Percentiles rank a stretch among this genome's conserved stretches.
Evolutionary conservation across 441 rosid species (phyloP).

Genomic region (Brassica hybrid): DNA sequence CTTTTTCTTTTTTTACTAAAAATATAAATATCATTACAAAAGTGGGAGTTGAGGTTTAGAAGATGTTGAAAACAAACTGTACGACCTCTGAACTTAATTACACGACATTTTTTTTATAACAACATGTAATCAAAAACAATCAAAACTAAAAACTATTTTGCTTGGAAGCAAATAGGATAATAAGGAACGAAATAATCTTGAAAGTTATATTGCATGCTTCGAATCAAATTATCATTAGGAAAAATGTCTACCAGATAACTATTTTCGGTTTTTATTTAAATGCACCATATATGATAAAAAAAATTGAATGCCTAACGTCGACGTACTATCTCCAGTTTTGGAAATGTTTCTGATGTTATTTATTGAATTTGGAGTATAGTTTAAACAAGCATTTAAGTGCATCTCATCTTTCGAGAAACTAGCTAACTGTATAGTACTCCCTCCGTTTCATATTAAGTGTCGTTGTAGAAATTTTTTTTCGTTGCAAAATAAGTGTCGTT

Average conservation of each 20-base stretch:
- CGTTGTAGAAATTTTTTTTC: too few relatives aligned
- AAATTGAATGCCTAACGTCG: constrained; percentile 21
- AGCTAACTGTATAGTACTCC: constrained; percentile 18
- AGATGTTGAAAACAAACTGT: too few relatives aligned
- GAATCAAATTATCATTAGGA: neutral
- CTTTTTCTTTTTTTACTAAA: too few relatives aligned
- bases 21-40: too few relatives aligned
- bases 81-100: too few relatives aligned
- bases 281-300: constrained; percentile 1
- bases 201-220: constrained; percentile 8
- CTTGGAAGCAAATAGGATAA: too few relatives aligned
- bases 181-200: neutral
- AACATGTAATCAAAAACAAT: too few relatives aligned
- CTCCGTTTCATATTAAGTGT: too few relatives aligned
- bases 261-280: neutral
- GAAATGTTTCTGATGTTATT: constrained; percentile 8
- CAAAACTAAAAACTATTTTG: too few relatives aligned
- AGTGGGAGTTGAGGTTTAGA: too few relatives aligned
- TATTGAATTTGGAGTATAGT: neutral
- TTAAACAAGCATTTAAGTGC: constrained; percentile 26
- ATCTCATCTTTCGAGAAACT: constrained; percentile 36
- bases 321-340: constrained; percentile 3
- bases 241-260: neutral
- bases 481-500: too few relatives aligned
- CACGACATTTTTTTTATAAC: too few relatives aligned